Evolutionary conservation across 257 asterid genomes (phyloP).

Genomic region (Lithospermum erythrorhizon): DNA sequence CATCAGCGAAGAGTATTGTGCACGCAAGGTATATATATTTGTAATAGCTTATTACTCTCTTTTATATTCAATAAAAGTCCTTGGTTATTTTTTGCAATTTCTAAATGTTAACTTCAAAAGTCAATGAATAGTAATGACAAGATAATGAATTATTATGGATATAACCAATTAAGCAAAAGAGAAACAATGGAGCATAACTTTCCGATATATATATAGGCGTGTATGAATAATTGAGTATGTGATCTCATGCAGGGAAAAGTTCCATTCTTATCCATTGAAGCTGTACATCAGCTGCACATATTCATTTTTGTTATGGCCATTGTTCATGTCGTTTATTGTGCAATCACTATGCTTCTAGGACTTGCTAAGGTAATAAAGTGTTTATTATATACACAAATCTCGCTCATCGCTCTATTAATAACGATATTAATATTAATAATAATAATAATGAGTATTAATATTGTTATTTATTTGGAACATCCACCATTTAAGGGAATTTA

Average conservation of each 20-base stretch:
- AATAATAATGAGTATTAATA: too few species aligned
- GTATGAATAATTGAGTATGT: not conserved
- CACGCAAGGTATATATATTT: conserved; percentile 22
- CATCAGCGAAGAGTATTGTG: conserved; percentile 19
- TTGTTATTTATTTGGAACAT: not conserved
- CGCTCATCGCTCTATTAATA: too few species aligned
- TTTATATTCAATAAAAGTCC: too few species aligned
- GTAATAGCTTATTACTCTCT: too few species aligned
- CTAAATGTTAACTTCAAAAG: too few species aligned
- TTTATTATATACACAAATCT: not conserved
- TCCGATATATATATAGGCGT: too few species aligned
- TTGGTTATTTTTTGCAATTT: too few species aligned
- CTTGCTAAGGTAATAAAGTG: conserved; percentile 35
- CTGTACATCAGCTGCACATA: conserved; percentile 81
- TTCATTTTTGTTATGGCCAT: conserved; percentile 80
- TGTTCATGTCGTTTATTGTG: conserved; percentile 66
- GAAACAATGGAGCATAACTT: too few species aligned
- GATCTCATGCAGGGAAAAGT: conserved; percentile 37
- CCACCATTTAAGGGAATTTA: not conserved
- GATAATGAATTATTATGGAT: too few species aligned
- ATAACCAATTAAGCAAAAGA: too few species aligned
- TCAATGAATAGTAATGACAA: too few species aligned
- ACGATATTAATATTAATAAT: too few species aligned
- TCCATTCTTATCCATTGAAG: conserved; percentile 64
- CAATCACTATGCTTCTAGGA: conserved; percentile 67